phyloP scores from a whole-genome alignment of 371 early-diverging fungal genomes.

The Mortierella sp. region DNA sequence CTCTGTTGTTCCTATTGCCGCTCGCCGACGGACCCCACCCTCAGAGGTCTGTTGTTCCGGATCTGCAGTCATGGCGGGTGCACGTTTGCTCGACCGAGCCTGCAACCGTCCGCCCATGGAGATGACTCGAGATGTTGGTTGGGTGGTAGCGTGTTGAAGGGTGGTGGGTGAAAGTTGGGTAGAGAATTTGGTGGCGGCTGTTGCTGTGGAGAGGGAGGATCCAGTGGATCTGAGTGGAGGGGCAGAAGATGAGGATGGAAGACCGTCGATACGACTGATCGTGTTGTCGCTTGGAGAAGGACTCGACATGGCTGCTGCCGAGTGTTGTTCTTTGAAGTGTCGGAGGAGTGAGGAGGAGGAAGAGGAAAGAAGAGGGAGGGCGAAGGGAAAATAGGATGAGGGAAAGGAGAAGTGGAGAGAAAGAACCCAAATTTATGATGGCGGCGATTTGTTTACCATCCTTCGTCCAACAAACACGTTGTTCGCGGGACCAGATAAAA shows the following conservation, averaged over 20 bases:
- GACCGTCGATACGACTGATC: conserved; percentile 7
- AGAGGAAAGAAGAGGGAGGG: neutral
- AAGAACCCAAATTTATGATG: too few relatives aligned
- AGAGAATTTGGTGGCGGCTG: neutral
- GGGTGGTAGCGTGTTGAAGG: neutral
- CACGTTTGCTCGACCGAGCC: neutral
- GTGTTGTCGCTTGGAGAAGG: neutral
- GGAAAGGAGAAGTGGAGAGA: neutral
- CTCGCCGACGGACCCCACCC: neutral
- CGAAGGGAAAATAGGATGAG: neutral
- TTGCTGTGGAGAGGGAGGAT: conserved; percentile 3
- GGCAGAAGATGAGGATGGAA: neutral
- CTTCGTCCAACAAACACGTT: neutral
- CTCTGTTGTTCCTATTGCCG: neutral
- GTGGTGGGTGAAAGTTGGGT: neutral
- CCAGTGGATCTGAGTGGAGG: neutral
- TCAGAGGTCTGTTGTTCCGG: neutral
- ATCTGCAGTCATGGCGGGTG: neutral
- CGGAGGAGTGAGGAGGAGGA: neutral
- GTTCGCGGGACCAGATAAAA: neutral
- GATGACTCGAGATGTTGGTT: neutral
- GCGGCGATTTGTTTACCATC: neutral
- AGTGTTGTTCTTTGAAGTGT: neutral
- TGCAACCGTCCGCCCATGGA: conserved; percentile 3
- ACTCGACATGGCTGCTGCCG: conserved; percentile 1